A percentile compares a stretch with the other conserved stretches of the same genome.
These are phyloP conservation scores for Fraxinus latifolia DNA, from an alignment of 305 asterid genomes.

Conservation along the genomic window DNA sequence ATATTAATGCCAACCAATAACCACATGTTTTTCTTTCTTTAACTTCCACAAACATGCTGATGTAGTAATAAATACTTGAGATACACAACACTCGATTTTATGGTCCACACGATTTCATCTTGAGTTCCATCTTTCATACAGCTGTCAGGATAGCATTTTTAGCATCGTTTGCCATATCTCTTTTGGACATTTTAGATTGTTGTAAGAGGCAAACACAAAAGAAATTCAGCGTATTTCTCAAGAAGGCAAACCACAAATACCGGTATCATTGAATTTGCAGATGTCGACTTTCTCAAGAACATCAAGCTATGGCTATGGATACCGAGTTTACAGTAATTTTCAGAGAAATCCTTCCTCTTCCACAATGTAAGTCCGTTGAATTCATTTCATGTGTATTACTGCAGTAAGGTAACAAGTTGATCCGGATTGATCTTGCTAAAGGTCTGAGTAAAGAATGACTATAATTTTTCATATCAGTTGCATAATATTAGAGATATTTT, in stretches of 20 bases:
- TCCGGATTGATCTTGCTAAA: not conserved
- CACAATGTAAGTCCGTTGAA: slow-evolving; percentile 37
- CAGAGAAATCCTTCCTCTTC: slow-evolving; percentile 23
- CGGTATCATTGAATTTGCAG: not conserved
- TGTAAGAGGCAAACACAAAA: not conserved
- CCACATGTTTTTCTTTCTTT: not conserved
- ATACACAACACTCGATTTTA: not conserved
- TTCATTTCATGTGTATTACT: not conserved
- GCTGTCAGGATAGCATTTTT: not conserved
- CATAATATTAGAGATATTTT: too few relatives aligned
- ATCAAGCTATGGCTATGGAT: slow-evolving; percentile 26
- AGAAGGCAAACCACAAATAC: not conserved
- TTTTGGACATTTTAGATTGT: not conserved
- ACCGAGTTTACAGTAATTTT: slow-evolving; percentile 8
- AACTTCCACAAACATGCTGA: not conserved
- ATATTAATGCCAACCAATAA: not conserved
- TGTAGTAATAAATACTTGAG: not conserved
- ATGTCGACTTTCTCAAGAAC: slow-evolving; percentile 37
- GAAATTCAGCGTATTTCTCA: not conserved
- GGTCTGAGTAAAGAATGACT: not conserved
- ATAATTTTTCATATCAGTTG: not conserved
- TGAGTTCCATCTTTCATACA: slow-evolving; percentile 12
- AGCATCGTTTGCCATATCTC: not conserved
- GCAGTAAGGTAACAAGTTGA: not conserved
- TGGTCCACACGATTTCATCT: slow-evolving; percentile 17